Conservation (phyloP, 441 rosid genomes). For the Jatropha podagrica region DNA sequence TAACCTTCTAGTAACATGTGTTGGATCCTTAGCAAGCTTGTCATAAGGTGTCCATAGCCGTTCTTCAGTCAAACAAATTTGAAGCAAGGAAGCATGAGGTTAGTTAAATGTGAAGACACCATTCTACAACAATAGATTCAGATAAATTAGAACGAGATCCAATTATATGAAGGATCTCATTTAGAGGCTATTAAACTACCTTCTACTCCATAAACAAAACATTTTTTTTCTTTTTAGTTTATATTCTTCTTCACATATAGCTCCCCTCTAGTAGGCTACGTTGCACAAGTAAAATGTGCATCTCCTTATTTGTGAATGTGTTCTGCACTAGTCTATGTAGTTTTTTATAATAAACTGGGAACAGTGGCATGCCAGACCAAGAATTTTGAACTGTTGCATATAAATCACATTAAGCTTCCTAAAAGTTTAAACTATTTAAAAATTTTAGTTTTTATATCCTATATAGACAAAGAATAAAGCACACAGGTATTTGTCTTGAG, state of each 20-base stretch:
- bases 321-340: no score
- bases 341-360: no score
- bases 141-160: not conserved
- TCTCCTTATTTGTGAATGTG: no score
- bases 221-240: no score
- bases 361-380: not conserved
- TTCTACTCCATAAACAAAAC: not conserved
- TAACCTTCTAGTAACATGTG: constrained; percentile 40
- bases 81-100: not conserved
- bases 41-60: constrained; percentile 63
- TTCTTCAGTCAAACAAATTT: constrained; percentile 37
- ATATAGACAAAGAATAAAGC: no score
- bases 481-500: no score
- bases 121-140: not conserved
- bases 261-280: not conserved
- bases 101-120: not conserved
- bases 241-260: not conserved
- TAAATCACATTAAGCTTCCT: not conserved
- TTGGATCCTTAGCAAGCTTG: constrained; percentile 45
- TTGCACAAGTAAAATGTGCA: not conserved
- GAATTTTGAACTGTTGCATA: not conserved
- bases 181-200: not conserved
- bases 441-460: no score
- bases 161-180: not conserved
- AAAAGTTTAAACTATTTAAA: not conserved